These are phyloP conservation scores for Skeletonema costatum DNA, from an alignment of 108 stramenopile species.

Conservation along the genomic window DNA sequence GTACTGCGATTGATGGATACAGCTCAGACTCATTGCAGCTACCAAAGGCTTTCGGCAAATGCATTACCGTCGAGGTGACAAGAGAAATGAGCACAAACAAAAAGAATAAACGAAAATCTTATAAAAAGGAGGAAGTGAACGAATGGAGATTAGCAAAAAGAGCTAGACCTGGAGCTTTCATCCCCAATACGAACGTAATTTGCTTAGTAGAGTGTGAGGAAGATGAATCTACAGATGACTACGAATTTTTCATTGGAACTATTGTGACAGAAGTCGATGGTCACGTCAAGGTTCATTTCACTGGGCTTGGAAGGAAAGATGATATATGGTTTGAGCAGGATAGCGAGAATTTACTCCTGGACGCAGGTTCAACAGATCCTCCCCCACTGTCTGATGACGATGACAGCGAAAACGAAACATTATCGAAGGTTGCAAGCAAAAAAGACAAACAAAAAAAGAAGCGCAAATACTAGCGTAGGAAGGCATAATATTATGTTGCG, in stretches of 20 bases:
- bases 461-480: neutral
- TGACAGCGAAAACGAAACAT: slow-evolving; percentile 7
- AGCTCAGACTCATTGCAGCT: neutral
- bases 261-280: slow-evolving; percentile 63
- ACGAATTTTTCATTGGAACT: slow-evolving; percentile 74
- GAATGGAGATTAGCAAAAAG: slow-evolving; percentile 53
- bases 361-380: slow-evolving; percentile 57
- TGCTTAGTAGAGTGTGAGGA: slow-evolving; percentile 40
- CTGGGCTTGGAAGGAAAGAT: slow-evolving; percentile 65
- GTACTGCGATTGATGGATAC: neutral
- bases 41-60: slow-evolving; percentile 21
- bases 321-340: slow-evolving; percentile 75
- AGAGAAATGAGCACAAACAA: slow-evolving; percentile 19
- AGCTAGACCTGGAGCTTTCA: slow-evolving; percentile 29
- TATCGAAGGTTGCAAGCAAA: neutral
- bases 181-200: slow-evolving; percentile 35
- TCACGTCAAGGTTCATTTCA: slow-evolving; percentile 74
- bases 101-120: slow-evolving; percentile 25
- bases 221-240: slow-evolving; percentile 31
- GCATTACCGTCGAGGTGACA: slow-evolving; percentile 50
- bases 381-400: slow-evolving; percentile 13
- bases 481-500: neutral
- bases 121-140: slow-evolving; percentile 35
- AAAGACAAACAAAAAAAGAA: neutral
- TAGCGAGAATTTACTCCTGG: slow-evolving; percentile 69